phyloP scores from a whole-genome alignment of 2,329 filamentous ascomycete species.

The Curvularia eragrostidis region DNA sequence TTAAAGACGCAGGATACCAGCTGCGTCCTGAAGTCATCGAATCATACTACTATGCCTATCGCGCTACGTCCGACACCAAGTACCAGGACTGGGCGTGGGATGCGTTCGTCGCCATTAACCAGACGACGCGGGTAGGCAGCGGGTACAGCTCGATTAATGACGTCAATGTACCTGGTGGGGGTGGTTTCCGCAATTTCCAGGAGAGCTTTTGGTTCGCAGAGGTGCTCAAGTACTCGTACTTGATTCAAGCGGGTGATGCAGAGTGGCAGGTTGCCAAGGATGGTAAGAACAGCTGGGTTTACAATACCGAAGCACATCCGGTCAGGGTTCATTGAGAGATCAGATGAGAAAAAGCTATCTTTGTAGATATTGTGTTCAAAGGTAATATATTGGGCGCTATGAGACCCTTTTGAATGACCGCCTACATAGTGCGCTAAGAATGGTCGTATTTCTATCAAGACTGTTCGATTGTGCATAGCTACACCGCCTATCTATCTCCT shows the following conservation, averaged over 20 bases:
- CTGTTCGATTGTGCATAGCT: too few relatives aligned
- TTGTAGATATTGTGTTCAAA: neutral
- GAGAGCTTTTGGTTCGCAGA: slow-evolving; percentile 91
- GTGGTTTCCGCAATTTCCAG: slow-evolving; percentile 71
- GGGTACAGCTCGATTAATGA: slow-evolving; percentile 72
- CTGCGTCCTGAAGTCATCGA: slow-evolving; percentile 84
- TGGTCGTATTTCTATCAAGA: too few relatives aligned
- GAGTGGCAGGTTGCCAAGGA: slow-evolving; percentile 62
- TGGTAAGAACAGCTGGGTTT: slow-evolving; percentile 64
- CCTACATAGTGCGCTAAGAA: too few relatives aligned
- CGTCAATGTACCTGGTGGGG: slow-evolving; percentile 70
- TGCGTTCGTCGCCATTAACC: slow-evolving; percentile 72
- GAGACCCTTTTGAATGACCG: too few relatives aligned
- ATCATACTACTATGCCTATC: slow-evolving; percentile 85
- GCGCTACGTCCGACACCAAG: slow-evolving; percentile 74
- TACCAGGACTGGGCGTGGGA: slow-evolving; percentile 89
- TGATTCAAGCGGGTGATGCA: slow-evolving; percentile 69
- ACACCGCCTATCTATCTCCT: too few relatives aligned
- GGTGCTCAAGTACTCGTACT: slow-evolving; percentile 82
- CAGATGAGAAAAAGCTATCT: neutral
- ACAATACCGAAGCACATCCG: slow-evolving; percentile 71
- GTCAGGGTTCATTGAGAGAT: slow-evolving; percentile 51
- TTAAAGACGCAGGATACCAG: slow-evolving; percentile 66
- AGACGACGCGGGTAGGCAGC: slow-evolving; percentile 66
- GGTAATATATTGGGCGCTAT: neutral